Evolutionary conservation across 345 rosid species (phyloP).

Genomic region (Raphanus sativus): DNA sequence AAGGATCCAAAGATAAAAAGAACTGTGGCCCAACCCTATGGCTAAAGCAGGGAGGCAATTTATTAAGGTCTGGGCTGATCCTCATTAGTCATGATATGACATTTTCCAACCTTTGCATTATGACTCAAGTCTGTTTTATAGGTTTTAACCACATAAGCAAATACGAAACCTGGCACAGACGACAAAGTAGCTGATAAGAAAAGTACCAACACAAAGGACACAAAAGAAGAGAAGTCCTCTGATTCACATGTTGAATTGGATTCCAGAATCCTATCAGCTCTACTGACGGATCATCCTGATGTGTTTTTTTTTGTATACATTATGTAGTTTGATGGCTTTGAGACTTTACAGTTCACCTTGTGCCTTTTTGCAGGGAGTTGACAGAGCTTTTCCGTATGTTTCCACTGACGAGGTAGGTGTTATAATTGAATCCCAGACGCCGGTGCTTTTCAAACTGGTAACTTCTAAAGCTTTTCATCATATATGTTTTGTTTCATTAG

Average conservation of each 20-base stretch:
- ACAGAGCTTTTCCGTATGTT: conserved; percentile 98
- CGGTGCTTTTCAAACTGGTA: conserved; percentile 87
- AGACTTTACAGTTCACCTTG: conserved; percentile 12
- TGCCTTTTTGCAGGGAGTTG: conserved; percentile 66
- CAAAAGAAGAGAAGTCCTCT: conserved; percentile 38
- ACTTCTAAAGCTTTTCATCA: conserved; percentile 4
- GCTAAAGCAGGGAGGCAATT: neutral
- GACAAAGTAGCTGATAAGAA: conserved; percentile 37
- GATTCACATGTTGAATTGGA: conserved; percentile 86
- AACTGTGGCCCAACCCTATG: neutral
- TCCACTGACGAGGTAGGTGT: conserved; percentile 81
- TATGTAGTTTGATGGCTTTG: neutral
- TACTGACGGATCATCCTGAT: conserved; percentile 61
- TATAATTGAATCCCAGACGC: conserved; percentile 82
- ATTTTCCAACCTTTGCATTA: neutral
- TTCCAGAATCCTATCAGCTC: conserved; percentile 88
- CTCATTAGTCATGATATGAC: neutral
- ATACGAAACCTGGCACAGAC: conserved; percentile 37
- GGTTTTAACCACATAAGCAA: conserved; percentile 70
- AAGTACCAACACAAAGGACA: conserved; percentile 39
- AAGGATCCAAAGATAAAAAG: neutral
- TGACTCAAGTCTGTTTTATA: conserved; percentile 32
- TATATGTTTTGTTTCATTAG: neutral
- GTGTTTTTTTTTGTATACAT: neutral
- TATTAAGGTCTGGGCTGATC: conserved; percentile 30